A percentile compares a stretch with the other conserved stretches of the same genome.
phyloP scores from a whole-genome alignment of 768 basidiomycete species.

The Amanita rubescens region DNA sequence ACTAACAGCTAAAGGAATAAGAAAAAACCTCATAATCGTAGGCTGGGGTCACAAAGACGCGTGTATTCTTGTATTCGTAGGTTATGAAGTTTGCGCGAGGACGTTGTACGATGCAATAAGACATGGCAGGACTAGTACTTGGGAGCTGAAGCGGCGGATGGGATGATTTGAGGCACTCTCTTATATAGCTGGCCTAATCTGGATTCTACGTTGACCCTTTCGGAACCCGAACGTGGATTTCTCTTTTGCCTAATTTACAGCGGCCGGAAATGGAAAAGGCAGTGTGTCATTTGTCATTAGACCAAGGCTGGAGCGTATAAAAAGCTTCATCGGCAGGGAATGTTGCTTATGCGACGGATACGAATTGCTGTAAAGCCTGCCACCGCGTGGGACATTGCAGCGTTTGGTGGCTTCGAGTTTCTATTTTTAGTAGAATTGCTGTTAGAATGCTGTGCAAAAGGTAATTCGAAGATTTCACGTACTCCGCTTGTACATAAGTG shows the following conservation, averaged over 20 bases:
- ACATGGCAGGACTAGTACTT: not conserved
- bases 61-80: conserved; percentile 33
- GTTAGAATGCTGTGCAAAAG: not conserved
- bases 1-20: not conserved
- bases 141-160: not conserved
- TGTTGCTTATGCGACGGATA: not conserved
- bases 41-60: conserved; percentile 47
- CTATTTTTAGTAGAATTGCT: conserved; percentile 2
- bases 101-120: conserved; percentile 7
- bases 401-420: not conserved
- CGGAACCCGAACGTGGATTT: not conserved
- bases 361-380: conserved; percentile 1
- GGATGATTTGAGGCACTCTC: not conserved
- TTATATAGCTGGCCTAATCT: not conserved
- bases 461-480: not conserved
- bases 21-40: conserved; percentile 31
- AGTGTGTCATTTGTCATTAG: not conserved
- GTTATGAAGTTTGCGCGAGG: conserved; percentile 40
- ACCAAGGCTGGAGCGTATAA: not conserved
- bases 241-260: too few relatives aligned
- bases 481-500: too few relatives aligned
- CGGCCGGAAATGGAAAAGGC: not conserved
- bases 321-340: not conserved
- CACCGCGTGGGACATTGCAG: not conserved
- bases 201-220: not conserved